phyloP scores from a whole-genome alignment of 495 filamentous ascomycete genomes.

The Penicillium simplicissimum region DNA sequence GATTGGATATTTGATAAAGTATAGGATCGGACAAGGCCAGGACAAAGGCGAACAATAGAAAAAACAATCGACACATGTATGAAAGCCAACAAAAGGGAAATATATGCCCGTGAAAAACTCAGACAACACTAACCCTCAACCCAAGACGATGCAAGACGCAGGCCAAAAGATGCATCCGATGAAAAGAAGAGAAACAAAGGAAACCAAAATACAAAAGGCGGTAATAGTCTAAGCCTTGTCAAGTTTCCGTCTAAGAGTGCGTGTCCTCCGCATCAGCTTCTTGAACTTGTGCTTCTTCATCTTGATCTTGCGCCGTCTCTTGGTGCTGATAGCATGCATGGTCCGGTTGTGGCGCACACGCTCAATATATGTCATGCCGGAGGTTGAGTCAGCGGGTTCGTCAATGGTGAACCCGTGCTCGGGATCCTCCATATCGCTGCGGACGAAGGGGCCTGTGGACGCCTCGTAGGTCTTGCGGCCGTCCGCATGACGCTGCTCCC shows the following conservation, averaged over 20 bases:
- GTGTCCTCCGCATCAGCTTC: conserved; percentile 93
- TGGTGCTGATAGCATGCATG: conserved; percentile 76
- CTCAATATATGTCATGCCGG: conserved; percentile 44
- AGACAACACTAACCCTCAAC: conserved; percentile 25
- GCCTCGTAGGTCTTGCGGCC: conserved; percentile 66
- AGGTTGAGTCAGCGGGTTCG: conserved; percentile 27
- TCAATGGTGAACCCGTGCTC: conserved; percentile 37
- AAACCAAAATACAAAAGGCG: conserved; percentile 10
- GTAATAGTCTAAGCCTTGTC: conserved; percentile 53
- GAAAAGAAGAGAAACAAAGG: conserved; percentile 13
- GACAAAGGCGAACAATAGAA: conserved; percentile 10
- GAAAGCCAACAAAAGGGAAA: conserved; percentile 18
- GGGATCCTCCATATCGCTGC: conserved; percentile 39
- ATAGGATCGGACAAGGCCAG: conserved; percentile 12
- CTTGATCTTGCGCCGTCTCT: conserved; percentile 83
- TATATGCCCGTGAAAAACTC: conserved; percentile 27
- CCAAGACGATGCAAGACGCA: conserved; percentile 31
- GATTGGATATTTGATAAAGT: conserved; percentile 25
- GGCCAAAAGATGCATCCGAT: conserved; percentile 31
- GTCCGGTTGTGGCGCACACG: conserved; percentile 39
- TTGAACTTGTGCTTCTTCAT: conserved; percentile 99
- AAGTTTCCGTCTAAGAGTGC: conserved; percentile 84
- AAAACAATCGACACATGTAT: conserved; percentile 22
- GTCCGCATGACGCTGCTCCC: conserved; percentile 69
- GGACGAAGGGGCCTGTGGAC: conserved; percentile 44